Conservation (phyloP, 2,329 filamentous ascomycete species). For the Pyrenochaeta sp. region DNA sequence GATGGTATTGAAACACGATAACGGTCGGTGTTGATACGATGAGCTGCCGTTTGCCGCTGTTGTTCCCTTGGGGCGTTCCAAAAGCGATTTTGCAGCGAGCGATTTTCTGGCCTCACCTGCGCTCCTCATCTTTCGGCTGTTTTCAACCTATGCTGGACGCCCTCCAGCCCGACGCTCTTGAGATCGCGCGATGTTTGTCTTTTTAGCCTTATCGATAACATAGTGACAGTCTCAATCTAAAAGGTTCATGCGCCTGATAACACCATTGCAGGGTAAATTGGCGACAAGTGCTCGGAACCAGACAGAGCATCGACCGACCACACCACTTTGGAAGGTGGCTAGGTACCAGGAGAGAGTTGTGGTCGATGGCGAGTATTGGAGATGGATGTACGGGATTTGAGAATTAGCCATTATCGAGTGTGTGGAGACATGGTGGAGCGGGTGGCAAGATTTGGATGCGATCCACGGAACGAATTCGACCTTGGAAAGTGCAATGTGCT, state of each 20-base stretch:
- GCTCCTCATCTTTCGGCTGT: not conserved
- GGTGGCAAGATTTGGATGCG: too few relatives aligned
- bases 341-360: not conserved
- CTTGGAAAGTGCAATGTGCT: too few relatives aligned
- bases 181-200: not conserved
- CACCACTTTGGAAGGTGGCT: not conserved
- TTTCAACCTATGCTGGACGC: too few relatives aligned
- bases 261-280: conserved; percentile 20
- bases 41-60: not conserved
- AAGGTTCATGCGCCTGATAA: conserved; percentile 11
- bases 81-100: not conserved
- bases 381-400: not conserved
- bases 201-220: conserved; percentile 7
- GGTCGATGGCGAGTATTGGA: not conserved
- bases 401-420: too few relatives aligned
- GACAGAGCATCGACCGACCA: not conserved
- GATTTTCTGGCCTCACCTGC: not conserved
- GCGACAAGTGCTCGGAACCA: conserved; percentile 12
- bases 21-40: not conserved
- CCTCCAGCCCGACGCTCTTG: too few relatives aligned
- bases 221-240: conserved; percentile 12
- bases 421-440: not conserved
- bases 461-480: too few relatives aligned
- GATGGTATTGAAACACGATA: conserved; percentile 18
- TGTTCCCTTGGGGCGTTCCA: not conserved